phyloP scores from a whole-genome alignment of 2,329 filamentous ascomycete species.

The Phaeosphaeriaceae sp. region DNA sequence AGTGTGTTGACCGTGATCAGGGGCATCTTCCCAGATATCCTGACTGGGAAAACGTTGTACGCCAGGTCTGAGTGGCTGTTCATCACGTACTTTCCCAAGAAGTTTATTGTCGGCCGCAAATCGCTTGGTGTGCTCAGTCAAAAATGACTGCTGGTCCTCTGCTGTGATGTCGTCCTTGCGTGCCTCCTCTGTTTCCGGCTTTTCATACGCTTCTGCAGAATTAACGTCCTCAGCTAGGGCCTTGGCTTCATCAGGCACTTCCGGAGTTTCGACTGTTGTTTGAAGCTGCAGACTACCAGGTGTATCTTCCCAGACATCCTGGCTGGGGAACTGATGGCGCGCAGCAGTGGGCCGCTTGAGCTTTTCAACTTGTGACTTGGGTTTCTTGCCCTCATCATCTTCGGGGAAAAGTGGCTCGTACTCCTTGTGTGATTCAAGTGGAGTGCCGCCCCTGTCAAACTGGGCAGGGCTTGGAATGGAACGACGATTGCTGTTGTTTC shows the following conservation, averaged over 20 bases:
- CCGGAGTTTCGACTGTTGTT: constrained; percentile 84
- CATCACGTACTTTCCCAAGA: constrained; percentile 59
- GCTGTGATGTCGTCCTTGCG: constrained; percentile 52
- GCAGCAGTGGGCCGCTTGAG: constrained; percentile 61
- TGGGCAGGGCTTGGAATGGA: constrained; percentile 45
- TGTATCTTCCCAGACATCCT: constrained; percentile 96
- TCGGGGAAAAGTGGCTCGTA: constrained; percentile 93
- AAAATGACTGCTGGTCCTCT: constrained; percentile 51
- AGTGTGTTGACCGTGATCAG: constrained; percentile 80
- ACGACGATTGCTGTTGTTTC: constrained; percentile 61
- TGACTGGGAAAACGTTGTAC: constrained; percentile 82
- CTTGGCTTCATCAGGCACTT: constrained; percentile 59
- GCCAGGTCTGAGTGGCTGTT: constrained; percentile 55
- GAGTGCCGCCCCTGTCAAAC: constrained; percentile 65
- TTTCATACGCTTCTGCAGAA: constrained; percentile 50
- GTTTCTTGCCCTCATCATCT: constrained; percentile 70
- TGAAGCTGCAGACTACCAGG: constrained; percentile 80
- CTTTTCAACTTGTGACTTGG: constrained; percentile 60
- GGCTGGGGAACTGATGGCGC: constrained; percentile 80
- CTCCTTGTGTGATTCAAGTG: constrained; percentile 86
- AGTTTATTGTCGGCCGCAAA: constrained; percentile 66
- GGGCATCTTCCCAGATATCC: constrained; percentile 94
- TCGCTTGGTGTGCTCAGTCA: constrained; percentile 53
- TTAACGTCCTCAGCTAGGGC: constrained; percentile 46
- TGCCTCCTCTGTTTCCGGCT: constrained; percentile 58